These are phyloP conservation scores for Aureobasidium sp. DNA, from an alignment of 2,329 filamentous ascomycete genomes.

Conservation along the genomic window DNA sequence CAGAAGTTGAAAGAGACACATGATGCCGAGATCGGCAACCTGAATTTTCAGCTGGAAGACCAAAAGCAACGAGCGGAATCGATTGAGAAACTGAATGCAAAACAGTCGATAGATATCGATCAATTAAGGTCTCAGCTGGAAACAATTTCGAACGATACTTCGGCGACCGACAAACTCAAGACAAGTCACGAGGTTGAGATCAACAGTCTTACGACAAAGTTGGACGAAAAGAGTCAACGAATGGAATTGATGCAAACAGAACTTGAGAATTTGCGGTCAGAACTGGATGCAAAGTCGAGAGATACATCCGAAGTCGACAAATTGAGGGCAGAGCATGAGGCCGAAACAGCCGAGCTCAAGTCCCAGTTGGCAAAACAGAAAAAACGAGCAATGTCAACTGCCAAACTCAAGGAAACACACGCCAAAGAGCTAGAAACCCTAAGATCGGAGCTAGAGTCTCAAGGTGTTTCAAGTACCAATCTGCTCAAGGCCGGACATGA, in stretches of 20 bases:
- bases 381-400: background rate
- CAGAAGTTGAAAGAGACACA: background rate
- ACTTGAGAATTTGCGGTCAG: background rate
- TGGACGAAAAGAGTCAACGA: background rate
- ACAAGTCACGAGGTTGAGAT: background rate
- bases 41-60: background rate
- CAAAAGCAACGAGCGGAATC: background rate
- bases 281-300: background rate
- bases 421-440: constrained; percentile 22
- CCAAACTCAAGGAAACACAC: constrained; percentile 21
- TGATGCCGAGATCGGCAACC: background rate
- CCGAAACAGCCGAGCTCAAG: background rate
- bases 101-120: background rate
- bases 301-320: constrained; percentile 7
- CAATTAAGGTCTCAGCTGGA: background rate
- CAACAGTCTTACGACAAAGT: background rate
- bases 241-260: background rate
- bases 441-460: constrained; percentile 23
- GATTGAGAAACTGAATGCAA: background rate
- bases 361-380: constrained; percentile 8
- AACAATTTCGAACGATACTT: background rate
- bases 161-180: background rate
- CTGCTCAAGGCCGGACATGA: background rate
- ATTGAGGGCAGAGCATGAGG: constrained; percentile 4
- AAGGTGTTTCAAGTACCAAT: constrained; percentile 1